Evolutionary conservation across 1,139 yeast genomes (phyloP), one percentile per base, ranked within the genome.

Genomic region (Barnettozyma hawaiiensis): DNA sequence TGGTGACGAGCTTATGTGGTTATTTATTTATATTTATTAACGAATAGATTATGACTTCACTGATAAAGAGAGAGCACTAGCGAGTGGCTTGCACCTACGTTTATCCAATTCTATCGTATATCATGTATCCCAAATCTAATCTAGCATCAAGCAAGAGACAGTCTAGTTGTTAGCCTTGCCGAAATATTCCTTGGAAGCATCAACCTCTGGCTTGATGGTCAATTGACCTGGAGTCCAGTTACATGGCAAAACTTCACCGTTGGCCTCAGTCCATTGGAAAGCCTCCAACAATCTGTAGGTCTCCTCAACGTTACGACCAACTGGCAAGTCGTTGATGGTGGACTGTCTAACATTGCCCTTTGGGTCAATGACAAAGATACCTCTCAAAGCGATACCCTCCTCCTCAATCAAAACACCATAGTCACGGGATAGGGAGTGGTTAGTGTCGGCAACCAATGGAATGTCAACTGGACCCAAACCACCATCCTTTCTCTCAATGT

Each of bases 231-330:
- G 90, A 60, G 86, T 85, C 97, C 98, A 92, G 94, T 89, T 90
- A 68, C 97, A 97, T 61, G 97, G 97, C 74, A 96, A 86, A 58
- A 92, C 97, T 73, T 92, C 96, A 73, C 97, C 96, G 79, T 90
- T 74, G 78, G 86, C 84, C 71, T 90, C 96, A 63, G 96, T 84
- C 87, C 92, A 89, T 76, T 90, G 95, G 96, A 92, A 90, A 61
- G 97, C 97, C 67, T 92, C 97, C 56, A 92, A 80, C 67, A 92
- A 81, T 84, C 98, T 89, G 66, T 86, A 76, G 58, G 97, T 85
- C 78, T 92, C 98, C 56, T 89, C 96, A 57, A 90, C 97, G 61
- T 87, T 85, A 79, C 98, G 89, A 69, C 98, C 98, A 58, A 92
- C 98, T 67, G 97, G 96, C 68, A 90, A 83, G 69, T 92, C 97